Percentiles rank a stretch among this genome's conserved stretches.
These are phyloP conservation scores for Nigrospora osmanthi DNA, from an alignment of 2,329 filamentous ascomycete species.

Conservation along the genomic window DNA sequence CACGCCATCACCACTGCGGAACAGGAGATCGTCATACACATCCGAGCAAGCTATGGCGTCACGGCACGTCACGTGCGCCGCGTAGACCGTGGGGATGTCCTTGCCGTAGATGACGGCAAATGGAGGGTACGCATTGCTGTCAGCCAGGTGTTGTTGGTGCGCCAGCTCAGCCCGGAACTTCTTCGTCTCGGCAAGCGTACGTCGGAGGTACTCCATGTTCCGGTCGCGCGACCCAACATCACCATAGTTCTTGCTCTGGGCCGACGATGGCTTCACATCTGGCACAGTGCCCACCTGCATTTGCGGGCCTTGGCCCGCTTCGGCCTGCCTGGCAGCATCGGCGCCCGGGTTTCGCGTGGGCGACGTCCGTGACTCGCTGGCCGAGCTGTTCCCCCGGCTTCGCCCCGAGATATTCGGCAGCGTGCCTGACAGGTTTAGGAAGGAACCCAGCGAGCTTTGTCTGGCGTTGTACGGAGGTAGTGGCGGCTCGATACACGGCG, in stretches of 20 bases:
- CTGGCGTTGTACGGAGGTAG: slow-evolving; percentile 48
- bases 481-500: slow-evolving; percentile 65
- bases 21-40: slow-evolving; percentile 79
- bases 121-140: slow-evolving; percentile 72
- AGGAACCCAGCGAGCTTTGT: slow-evolving; percentile 30
- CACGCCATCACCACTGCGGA: slow-evolving; percentile 83
- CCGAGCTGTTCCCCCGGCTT: slow-evolving; percentile 32
- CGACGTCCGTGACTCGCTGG: slow-evolving; percentile 14
- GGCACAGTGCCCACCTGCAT: slow-evolving; percentile 20
- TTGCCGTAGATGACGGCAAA: slow-evolving; percentile 81
- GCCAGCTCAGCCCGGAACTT: slow-evolving; percentile 70
- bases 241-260: slow-evolving; percentile 2
- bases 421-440: slow-evolving; percentile 36
- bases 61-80: slow-evolving; percentile 62
- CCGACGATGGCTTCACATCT: slow-evolving; percentile 10
- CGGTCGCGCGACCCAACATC: slow-evolving; percentile 43
- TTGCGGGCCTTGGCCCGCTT: slow-evolving; percentile 23
- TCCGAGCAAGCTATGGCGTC: slow-evolving; percentile 71
- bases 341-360: slow-evolving; percentile 11
- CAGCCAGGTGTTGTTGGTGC: slow-evolving; percentile 50
- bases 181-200: slow-evolving; percentile 64
- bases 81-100: slow-evolving; percentile 76
- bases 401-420: slow-evolving; percentile 35
- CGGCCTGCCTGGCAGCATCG: slow-evolving; percentile 18
- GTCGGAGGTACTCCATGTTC: slow-evolving; percentile 58